Base-by-base conservation (phyloP, 2,329 filamentous ascomycete genomes). In the Ophiocordyceps polyrhachis-furcata region DNA sequence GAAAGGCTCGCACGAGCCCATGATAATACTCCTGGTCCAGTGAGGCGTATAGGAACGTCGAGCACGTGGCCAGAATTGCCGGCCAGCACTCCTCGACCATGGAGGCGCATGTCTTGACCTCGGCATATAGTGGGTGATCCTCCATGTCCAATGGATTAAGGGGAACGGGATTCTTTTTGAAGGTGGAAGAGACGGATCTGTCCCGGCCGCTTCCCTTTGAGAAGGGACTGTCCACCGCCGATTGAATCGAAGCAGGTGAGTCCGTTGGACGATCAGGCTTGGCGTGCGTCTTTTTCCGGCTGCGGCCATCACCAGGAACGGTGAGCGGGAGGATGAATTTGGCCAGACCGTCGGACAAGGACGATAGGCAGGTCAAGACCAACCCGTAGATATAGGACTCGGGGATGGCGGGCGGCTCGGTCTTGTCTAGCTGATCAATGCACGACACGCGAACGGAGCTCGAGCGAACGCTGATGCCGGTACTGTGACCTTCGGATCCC, bases 11-110 rank as follows among this genome's bases (percentile, higher is more conserved):
- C 21, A 98, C 89, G 1, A 98, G 68, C 11, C 81, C 78, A 52
- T 95, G 88, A 54, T 96, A 98, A 53, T 91, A 95, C 44, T 95
- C 87, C 1, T 85, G 82, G 57, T 98, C 91, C 4, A 98, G 67
- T 0, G 89, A 79, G 28, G 91, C 85, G 56, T 93, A 93, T 17
- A 98, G 66, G 56, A 96, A 98, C 0, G 89, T 95, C 0, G 91
- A 98, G 54, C 87, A 95, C 2, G 87, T 91, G 1, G 91, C 89
- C 43, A 98, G 73, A 37, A 96, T 80, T 13, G 91, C 91, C 42
- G 91, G 91, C 91, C 91, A 98, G 59, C 89, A 96, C 51, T 84
- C 74, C 4, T 93, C 85, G 21, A 98, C 82, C 45, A 98, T 81
- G 11, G 73, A 73, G 13, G 86, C 85, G 53, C 85, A 89, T 2